A percentile compares a stretch with the other conserved stretches of the same genome.
Evolutionary conservation across 1,284 basidiomycete genomes (phyloP).

Genomic region (Volvariella volvacea): DNA sequence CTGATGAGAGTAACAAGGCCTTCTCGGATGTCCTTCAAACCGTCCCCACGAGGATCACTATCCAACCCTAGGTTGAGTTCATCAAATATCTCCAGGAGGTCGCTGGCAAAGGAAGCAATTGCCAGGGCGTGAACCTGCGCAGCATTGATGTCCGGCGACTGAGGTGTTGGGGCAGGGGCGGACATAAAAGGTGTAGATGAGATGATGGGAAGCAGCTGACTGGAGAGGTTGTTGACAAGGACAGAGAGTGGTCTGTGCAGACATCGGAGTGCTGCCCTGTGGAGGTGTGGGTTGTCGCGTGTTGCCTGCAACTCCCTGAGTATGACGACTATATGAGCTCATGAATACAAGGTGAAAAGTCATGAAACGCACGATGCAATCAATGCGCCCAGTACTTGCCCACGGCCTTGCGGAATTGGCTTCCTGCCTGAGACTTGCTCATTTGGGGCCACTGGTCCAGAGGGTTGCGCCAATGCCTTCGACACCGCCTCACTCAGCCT

Average conservation of each 20-base stretch:
- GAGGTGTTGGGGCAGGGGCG: conserved; percentile 42
- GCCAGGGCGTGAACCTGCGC: conserved; percentile 66
- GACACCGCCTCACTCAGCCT: conserved; percentile 78
- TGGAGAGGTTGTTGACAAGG: conserved; percentile 60
- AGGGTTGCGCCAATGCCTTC: conserved; percentile 61
- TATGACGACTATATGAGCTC: conserved; percentile 10
- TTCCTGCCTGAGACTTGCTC: conserved; percentile 57
- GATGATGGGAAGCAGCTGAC: conserved; percentile 56
- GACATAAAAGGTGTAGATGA: conserved; percentile 56
- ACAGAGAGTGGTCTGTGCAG: conserved; percentile 73
- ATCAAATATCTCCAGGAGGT: conserved; percentile 65
- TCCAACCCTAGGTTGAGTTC: conserved; percentile 54
- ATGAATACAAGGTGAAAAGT: conserved; percentile 10
- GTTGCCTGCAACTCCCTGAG: conserved; percentile 64
- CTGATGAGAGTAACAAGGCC: conserved; percentile 60
- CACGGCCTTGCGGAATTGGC: conserved; percentile 65
- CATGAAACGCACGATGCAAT: conserved; percentile 54
- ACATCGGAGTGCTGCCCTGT: conserved; percentile 63
- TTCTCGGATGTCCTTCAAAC: conserved; percentile 57
- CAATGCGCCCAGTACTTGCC: conserved; percentile 53
- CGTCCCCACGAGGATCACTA: conserved; percentile 55
- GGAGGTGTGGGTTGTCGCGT: conserved; percentile 53
- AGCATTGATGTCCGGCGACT: conserved; percentile 48
- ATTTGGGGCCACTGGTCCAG: conserved; percentile 37
- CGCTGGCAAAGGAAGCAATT: conserved; percentile 61